Base-by-base conservation (phyloP, 2,329 filamentous ascomycete genomes). In the Periglandula ipomoeae region DNA sequence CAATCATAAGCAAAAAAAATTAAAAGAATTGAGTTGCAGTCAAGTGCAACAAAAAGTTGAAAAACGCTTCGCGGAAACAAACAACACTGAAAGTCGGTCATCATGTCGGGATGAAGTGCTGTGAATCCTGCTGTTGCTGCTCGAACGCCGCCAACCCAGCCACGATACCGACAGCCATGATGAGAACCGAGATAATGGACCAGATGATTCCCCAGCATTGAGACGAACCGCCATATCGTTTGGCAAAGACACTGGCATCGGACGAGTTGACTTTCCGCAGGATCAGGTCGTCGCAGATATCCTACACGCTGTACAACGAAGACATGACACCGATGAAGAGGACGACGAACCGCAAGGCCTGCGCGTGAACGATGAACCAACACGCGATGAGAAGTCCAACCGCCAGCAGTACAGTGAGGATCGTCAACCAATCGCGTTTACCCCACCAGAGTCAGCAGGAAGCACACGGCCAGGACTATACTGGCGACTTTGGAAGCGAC, bases 311-410 rank as follows among this genome's bases (percentile, higher is more conserved):
- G 65, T 90, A 90, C 1, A 90, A 74, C 2, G 81, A 83, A 6
- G 81, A 85, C 86, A 90, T 89, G 57, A 89, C 85, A 38, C 86
- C 86, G 52, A 90, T 88, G 59, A 90, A 90, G 24, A 90, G 74
- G 46, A 87, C 82, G 46, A 89, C 77, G 60, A 85, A 90, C 51
- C 85, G 72, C 63, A 90, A 65, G 4, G 85, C 77, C 64, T 88
- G 80, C 0, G 84, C 86, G 62, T 89, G 84, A 4, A 76, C 74
- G 59, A 90, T 89, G 65, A 90, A 90, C 86, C 86, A 90, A 61
- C 82, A 87, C 0, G 74, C 86, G 2, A 89, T 70, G 23, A 90
- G 64, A 58, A 90, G 62, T 0, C 82, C 86, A 1, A 89, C 79
- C 0, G 85, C 85, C 5, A 83, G 67, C 7, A 89, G 62, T 8